These are phyloP conservation scores for Buddleja alternifolia DNA, from an alignment of 257 asterid genomes.

Conservation along the genomic window DNA sequence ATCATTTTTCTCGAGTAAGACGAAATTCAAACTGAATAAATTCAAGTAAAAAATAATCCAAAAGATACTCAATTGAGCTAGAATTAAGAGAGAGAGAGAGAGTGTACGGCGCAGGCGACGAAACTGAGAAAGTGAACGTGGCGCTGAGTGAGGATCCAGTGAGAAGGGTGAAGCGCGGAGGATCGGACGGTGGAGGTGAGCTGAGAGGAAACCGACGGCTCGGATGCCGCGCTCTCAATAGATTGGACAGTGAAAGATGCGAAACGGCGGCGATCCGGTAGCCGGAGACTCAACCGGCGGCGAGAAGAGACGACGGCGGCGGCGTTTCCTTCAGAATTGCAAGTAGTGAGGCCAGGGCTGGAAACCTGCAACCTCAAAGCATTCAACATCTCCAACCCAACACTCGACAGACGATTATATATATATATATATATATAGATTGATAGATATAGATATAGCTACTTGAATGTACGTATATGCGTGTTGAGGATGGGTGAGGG, in stretches of 20 bases:
- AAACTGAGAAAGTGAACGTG: conserved; percentile 70
- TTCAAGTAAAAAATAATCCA: neutral
- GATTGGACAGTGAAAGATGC: conserved; percentile 43
- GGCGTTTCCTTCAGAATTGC: conserved; percentile 22
- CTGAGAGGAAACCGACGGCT: conserved; percentile 42
- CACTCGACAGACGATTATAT: too few relatives aligned
- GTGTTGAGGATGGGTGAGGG: neutral
- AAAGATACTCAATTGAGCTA: conserved; percentile 14
- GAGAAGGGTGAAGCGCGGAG: conserved; percentile 36
- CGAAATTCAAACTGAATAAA: neutral
- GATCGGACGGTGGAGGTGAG: conserved; percentile 58
- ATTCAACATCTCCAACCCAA: conserved; percentile 42
- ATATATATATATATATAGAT: neutral
- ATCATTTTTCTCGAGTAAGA: too few relatives aligned
- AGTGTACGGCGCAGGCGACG: conserved; percentile 75
- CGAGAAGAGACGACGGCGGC: conserved; percentile 28
- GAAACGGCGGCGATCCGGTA: conserved; percentile 38
- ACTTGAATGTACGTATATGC: too few relatives aligned
- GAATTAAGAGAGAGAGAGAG: conserved; percentile 17
- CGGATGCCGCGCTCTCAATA: conserved; percentile 38
- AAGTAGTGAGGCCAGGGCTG: conserved; percentile 22
- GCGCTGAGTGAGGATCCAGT: conserved; percentile 58
- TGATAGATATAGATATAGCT: neutral
- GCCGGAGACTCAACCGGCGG: conserved; percentile 39
- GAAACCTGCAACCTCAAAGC: conserved; percentile 44